These are phyloP conservation scores for Guadua angustifolia DNA, from an alignment of 176 grass and related monocot species.

Conservation along the genomic window DNA sequence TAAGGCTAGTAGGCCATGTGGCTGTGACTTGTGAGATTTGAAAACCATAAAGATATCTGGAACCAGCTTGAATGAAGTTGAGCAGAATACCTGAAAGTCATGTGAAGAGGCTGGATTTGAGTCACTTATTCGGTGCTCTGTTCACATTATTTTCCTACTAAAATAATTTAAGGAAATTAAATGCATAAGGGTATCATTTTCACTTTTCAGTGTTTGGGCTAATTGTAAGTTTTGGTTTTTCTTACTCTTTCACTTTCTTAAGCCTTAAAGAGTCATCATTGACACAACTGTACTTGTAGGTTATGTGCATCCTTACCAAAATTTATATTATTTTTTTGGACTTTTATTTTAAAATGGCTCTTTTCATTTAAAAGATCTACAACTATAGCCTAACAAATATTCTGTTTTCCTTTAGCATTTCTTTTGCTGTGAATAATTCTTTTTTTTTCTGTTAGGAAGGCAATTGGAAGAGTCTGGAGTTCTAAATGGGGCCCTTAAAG, in stretches of 20 bases:
- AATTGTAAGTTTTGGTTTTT: constrained; percentile 13
- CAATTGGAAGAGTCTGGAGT: constrained; percentile 94
- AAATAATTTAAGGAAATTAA: not conserved
- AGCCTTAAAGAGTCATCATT: not conserved
- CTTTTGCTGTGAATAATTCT: constrained; percentile 23
- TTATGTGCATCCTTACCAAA: not conserved
- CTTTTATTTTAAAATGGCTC: not conserved
- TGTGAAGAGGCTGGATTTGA: not conserved
- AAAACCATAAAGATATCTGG: constrained; percentile 8
- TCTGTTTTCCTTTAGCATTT: constrained; percentile 12
- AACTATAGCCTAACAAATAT: constrained; percentile 24
- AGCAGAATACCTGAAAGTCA: not conserved
- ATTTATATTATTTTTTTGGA: not conserved
- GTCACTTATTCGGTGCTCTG: not conserved
- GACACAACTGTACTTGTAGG: not conserved
- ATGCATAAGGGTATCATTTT: constrained; percentile 27
- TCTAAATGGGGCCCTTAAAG: constrained; percentile 78
- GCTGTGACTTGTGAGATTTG: constrained; percentile 4
- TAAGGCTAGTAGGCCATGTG: constrained; percentile 13
- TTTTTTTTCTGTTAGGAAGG: constrained; percentile 63
- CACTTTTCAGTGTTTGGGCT: not conserved
- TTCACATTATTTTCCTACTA: constrained; percentile 24
- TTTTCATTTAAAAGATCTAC: not conserved
- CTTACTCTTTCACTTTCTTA: not conserved
- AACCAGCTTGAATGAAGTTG: constrained; percentile 20